Conservation (phyloP, 306 rosid genomes). For the Echinosophora koreensis region DNA sequence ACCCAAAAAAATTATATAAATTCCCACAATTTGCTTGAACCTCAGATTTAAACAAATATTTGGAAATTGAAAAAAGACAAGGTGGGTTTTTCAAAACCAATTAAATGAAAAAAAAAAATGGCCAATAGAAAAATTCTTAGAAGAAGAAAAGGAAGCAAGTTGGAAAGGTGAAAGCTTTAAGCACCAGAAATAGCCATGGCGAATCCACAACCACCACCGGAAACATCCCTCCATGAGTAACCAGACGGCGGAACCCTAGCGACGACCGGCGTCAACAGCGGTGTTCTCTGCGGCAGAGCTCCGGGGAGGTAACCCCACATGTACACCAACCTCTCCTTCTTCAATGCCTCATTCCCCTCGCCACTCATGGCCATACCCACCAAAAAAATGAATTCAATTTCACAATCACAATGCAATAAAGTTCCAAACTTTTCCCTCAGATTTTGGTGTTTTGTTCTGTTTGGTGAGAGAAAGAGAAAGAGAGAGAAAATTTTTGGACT, state of each 20-base stretch:
- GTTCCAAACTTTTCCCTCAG: conserved; percentile 4
- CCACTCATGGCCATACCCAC: conserved; percentile 63
- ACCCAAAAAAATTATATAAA: neutral
- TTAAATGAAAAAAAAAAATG: neutral
- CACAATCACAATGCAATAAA: neutral
- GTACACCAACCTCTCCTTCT: conserved; percentile 49
- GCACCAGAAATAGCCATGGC: conserved; percentile 82
- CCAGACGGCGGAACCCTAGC: conserved; percentile 52
- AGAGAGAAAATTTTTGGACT: conserved; percentile 29
- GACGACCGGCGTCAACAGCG: conserved; percentile 63
- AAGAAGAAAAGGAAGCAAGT: neutral
- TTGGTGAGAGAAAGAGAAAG: neutral
- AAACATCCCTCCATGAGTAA: conserved; percentile 66
- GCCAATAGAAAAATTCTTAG: too few relatives aligned
- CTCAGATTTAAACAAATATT: neutral
- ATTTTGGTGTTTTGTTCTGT: conserved; percentile 29
- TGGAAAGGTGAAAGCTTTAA: conserved; percentile 9
- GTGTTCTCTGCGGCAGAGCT: conserved; percentile 78
- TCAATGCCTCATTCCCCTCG: conserved; percentile 54
- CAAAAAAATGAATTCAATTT: neutral
- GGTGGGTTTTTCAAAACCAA: neutral
- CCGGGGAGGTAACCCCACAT: conserved; percentile 90
- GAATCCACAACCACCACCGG: conserved; percentile 87
- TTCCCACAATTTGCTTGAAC: neutral
- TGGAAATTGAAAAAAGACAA: neutral